Evolutionary conservation across 805 yeast species (phyloP).

Genomic region (Candida nemodendra): DNA sequence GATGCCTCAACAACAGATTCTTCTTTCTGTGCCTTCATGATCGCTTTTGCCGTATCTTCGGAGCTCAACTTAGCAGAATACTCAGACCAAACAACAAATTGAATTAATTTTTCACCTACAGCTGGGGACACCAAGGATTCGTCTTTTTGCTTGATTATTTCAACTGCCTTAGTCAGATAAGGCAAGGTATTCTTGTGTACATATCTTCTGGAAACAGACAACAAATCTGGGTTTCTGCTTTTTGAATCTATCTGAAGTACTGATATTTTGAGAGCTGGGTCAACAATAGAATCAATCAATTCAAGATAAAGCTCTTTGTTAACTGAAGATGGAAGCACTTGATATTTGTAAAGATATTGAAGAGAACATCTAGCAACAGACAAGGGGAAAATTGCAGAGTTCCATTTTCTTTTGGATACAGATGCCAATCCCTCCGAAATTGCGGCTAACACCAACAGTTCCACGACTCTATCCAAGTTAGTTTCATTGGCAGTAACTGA

Average conservation of each 20-base stretch:
- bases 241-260: conserved; percentile 31
- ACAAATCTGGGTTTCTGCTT: conserved; percentile 44
- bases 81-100: conserved; percentile 47
- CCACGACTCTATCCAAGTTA: conserved; percentile 34
- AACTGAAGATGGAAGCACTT: conserved; percentile 18
- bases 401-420: conserved; percentile 57
- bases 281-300: conserved; percentile 55
- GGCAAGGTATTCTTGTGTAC: conserved; percentile 34
- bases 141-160: conserved; percentile 36
- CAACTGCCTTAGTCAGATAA: conserved; percentile 38
- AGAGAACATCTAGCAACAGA: conserved; percentile 63
- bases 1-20: conserved; percentile 31
- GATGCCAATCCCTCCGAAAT: conserved; percentile 40
- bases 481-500: conserved; percentile 39
- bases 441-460: conserved; percentile 35
- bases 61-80: conserved; percentile 63
- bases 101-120: conserved; percentile 21
- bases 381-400: conserved; percentile 46
- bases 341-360: conserved; percentile 45
- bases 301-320: conserved; percentile 49
- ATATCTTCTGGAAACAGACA: conserved; percentile 45
- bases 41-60: conserved; percentile 65
- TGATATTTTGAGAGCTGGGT: conserved; percentile 55
- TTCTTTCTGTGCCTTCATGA: conserved; percentile 41
- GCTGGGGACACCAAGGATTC: conserved; percentile 36